Evolutionary conservation across 768 basidiomycete genomes (phyloP), one percentile per base, ranked within the genome.

Genomic region (Punctularia strigosozonata): DNA sequence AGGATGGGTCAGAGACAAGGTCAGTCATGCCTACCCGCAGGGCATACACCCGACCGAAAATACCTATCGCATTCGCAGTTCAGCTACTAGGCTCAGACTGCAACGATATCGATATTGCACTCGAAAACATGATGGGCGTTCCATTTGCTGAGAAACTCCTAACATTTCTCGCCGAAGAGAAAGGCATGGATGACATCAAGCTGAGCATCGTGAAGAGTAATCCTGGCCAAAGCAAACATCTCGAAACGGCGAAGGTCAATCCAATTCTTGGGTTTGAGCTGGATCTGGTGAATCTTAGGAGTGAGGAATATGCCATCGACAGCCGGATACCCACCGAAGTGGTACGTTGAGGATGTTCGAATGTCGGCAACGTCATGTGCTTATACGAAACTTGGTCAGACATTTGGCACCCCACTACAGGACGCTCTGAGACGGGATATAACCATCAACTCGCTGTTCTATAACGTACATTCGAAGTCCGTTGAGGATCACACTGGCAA

Each of bases 1-100:
- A 14, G 95, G 95, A 15, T 99, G 95, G 95, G 95, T 98, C 32
- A 69, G 95, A 51, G 95, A 99, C 59, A 99, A 99, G 80, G 94
- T 91, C 43, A 48, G 62, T 56, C 20, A n/a, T 36, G 14, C 30
- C 28, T 41, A n/a, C n/a, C 41, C 24, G 28, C n/a, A 7, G 6
- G 18, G n/a, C n/a, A n/a, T n/a, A n/a, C n/a, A n/a, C n/a, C n/a
- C n/a, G n/a, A n/a, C 28, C 28, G 28, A 13, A 21, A 37, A 7
- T 15, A 30, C 28, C 15, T 15, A 10, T 30, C 28, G 32, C 36
- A 44, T 25, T 40, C 15, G 42, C 37, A 43, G 36, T 38, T 42
- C 39, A 90, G 95, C 65, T 98, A 32, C 69, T 98, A 25, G 81
- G 80, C 8, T 66, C 71, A 14, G 64, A 85, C 38, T 88, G 85